Evolutionary conservation across 306 rosid species (phyloP).

Genomic region (Ceratonia siliqua): DNA sequence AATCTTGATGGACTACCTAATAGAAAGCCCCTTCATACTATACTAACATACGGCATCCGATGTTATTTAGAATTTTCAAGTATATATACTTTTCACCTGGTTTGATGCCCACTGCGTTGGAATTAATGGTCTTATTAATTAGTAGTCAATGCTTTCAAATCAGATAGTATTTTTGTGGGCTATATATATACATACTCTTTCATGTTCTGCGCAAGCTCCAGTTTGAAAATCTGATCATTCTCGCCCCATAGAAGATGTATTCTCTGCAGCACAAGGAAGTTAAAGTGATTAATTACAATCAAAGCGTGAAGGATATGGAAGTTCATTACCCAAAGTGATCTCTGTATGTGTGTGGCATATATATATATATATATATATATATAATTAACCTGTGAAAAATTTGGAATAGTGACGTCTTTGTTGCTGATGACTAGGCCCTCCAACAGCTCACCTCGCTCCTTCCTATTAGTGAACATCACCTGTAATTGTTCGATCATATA

Average conservation of each 20-base stretch:
- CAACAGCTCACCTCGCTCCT: constrained; percentile 77
- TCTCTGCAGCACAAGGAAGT: constrained; percentile 47
- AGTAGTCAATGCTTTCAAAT: too few relatives aligned
- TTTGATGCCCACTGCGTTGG: too few relatives aligned
- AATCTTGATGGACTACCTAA: too few relatives aligned
- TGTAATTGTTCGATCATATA: too few relatives aligned
- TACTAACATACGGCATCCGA: too few relatives aligned
- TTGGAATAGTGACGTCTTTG: constrained; percentile 54
- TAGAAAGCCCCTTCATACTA: too few relatives aligned
- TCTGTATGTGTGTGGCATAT: too few relatives aligned
- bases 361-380: too few relatives aligned
- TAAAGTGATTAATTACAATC: neutral
- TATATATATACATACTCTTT: constrained; percentile 52
- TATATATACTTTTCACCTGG: too few relatives aligned
- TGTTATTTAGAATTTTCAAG: too few relatives aligned
- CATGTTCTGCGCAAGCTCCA: constrained; percentile 74
- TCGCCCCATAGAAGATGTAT: constrained; percentile 94
- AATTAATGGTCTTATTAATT: too few relatives aligned
- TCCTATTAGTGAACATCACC: constrained; percentile 90
- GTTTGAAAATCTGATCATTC: constrained; percentile 76
- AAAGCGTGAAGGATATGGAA: neutral
- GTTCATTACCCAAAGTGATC: neutral
- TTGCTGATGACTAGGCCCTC: constrained; percentile 61
- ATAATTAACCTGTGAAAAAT: constrained; percentile 65
- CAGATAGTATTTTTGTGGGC: neutral